Conservation (phyloP, 768 basidiomycete genomes). For the Hypsizygus marmoreus region DNA sequence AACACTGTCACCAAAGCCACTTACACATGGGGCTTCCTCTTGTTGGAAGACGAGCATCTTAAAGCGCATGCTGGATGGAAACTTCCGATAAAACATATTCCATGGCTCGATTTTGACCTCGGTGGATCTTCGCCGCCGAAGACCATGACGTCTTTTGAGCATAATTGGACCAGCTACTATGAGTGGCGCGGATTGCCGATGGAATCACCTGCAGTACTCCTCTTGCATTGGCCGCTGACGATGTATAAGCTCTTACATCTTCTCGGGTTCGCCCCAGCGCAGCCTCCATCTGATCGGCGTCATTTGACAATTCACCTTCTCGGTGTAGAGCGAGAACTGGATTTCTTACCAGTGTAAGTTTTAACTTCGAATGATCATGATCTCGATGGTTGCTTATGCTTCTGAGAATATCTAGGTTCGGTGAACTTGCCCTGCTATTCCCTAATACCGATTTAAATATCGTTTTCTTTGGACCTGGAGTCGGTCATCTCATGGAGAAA, state of each 20-base stretch:
- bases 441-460: slow-evolving; percentile 47
- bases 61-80: slow-evolving; percentile 38
- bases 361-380: neutral
- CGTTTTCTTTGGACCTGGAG: slow-evolving; percentile 38
- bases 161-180: slow-evolving; percentile 47
- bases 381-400: neutral
- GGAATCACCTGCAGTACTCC: slow-evolving; percentile 42
- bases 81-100: slow-evolving; percentile 30
- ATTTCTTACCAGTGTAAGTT: slow-evolving; percentile 41
- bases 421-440: slow-evolving; percentile 45
- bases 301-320: slow-evolving; percentile 36
- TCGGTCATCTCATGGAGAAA: slow-evolving; percentile 30
- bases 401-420: slow-evolving; percentile 33
- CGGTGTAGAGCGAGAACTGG: slow-evolving; percentile 41
- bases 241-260: slow-evolving; percentile 38
- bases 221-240: slow-evolving; percentile 46
- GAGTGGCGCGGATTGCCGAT: slow-evolving; percentile 46
- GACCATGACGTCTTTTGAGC: slow-evolving; percentile 23
- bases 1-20: neutral
- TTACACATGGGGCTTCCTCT: slow-evolving; percentile 34
- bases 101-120: slow-evolving; percentile 34
- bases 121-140: slow-evolving; percentile 24
- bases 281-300: slow-evolving; percentile 25
- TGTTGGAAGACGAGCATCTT: slow-evolving; percentile 30
- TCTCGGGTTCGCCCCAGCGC: slow-evolving; percentile 30